A percentile compares a stretch with the other conserved stretches of the same genome.
Conservation (phyloP, 768 basidiomycete genomes). For the Boletus tylopilopsis region DNA sequence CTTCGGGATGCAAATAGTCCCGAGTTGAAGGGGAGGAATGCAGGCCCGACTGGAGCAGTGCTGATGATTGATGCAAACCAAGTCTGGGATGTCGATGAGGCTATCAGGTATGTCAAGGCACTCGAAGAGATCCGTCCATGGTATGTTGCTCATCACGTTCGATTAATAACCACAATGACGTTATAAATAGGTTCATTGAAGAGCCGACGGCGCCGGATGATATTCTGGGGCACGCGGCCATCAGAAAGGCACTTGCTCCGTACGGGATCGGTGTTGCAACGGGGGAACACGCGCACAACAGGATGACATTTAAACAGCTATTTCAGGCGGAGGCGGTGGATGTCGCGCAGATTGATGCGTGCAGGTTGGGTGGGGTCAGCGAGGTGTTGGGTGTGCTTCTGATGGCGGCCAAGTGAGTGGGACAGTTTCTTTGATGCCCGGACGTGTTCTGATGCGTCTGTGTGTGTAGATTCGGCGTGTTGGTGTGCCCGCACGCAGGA, state of each 20-base stretch:
- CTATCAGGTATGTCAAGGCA: slow-evolving; percentile 80
- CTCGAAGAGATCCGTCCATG: slow-evolving; percentile 60
- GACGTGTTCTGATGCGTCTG: background rate
- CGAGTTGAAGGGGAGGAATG: slow-evolving; percentile 78
- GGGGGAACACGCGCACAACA: slow-evolving; percentile 92
- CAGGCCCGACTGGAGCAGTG: slow-evolving; percentile 87
- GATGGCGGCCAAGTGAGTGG: slow-evolving; percentile 79
- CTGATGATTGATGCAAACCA: slow-evolving; percentile 97
- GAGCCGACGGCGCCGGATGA: slow-evolving; percentile 93
- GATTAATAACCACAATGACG: slow-evolving; percentile 5
- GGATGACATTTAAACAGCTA: slow-evolving; percentile 94
- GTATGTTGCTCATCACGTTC: background rate
- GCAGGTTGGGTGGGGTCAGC: slow-evolving; percentile 84
- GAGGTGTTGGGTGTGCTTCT: slow-evolving; percentile 85
- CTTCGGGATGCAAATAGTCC: slow-evolving; percentile 50
- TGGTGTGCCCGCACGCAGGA: slow-evolving; percentile 90
- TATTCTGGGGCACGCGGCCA: slow-evolving; percentile 77
- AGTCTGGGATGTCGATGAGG: slow-evolving; percentile 88
- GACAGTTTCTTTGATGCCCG: background rate
- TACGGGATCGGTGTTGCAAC: slow-evolving; percentile 88
- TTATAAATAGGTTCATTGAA: slow-evolving; percentile 68
- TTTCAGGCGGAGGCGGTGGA: slow-evolving; percentile 87
- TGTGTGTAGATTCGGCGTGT: slow-evolving; percentile 62
- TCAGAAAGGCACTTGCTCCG: slow-evolving; percentile 73
- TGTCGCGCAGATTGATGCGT: slow-evolving; percentile 86